These are phyloP conservation scores for Tephrocybe sp. DNA, from an alignment of 768 basidiomycete genomes.

Conservation along the genomic window DNA sequence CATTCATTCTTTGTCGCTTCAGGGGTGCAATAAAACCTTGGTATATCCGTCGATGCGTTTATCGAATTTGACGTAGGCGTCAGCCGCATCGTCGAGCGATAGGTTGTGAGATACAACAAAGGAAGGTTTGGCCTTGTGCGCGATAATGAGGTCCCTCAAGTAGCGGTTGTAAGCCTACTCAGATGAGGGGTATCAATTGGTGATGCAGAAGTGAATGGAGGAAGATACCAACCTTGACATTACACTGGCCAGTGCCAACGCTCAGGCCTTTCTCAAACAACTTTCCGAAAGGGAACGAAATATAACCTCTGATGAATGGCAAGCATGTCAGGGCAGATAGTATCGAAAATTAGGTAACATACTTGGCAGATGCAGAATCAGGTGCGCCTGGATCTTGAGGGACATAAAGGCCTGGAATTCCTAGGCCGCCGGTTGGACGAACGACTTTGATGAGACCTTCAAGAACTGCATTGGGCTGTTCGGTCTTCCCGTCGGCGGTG, in stretches of 20 bases:
- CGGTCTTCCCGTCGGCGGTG: slow-evolving; percentile 51
- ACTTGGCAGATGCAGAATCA: slow-evolving; percentile 50
- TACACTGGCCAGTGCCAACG: slow-evolving; percentile 56
- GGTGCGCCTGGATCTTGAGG: slow-evolving; percentile 58
- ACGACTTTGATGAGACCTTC: slow-evolving; percentile 52
- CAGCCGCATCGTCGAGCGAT: slow-evolving; percentile 45
- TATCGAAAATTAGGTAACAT: slow-evolving; percentile 12
- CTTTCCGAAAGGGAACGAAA: slow-evolving; percentile 52
- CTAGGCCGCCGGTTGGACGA: slow-evolving; percentile 55
- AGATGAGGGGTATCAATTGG: not conserved
- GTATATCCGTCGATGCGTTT: slow-evolving; percentile 54
- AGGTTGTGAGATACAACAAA: slow-evolving; percentile 57
- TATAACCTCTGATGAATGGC: slow-evolving; percentile 37
- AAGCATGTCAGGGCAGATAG: not conserved
- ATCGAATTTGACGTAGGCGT: slow-evolving; percentile 56
- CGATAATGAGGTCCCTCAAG: slow-evolving; percentile 53
- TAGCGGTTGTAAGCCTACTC: slow-evolving; percentile 51
- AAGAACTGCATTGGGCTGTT: slow-evolving; percentile 55
- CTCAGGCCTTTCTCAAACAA: slow-evolving; percentile 58
- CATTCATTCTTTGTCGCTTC: slow-evolving; percentile 1
- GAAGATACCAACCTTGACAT: slow-evolving; percentile 42
- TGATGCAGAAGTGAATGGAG: not conserved
- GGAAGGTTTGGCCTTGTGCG: slow-evolving; percentile 51
- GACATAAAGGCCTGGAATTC: slow-evolving; percentile 57
- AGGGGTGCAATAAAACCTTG: slow-evolving; percentile 51